phyloP scores from a whole-genome alignment of 1,284 basidiomycete species.

The Mrakiaceae sp. region DNA sequence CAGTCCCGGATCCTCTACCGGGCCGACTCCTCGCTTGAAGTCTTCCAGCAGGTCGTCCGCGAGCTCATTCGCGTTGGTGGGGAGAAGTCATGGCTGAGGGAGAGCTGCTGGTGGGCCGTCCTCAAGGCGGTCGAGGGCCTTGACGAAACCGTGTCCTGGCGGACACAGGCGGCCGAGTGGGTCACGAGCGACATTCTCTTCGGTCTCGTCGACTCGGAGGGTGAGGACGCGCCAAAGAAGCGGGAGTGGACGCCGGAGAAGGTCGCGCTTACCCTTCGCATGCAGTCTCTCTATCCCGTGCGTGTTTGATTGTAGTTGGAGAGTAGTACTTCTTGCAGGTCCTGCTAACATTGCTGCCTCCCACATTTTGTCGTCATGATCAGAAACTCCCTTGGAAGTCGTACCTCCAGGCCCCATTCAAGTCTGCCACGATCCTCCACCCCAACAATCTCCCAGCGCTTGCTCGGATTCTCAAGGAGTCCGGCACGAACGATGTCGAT shows the following conservation, averaged over 20 bases:
- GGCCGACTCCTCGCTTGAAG: constrained; percentile 46
- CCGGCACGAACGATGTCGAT: constrained; percentile 26
- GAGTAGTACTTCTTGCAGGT: no score
- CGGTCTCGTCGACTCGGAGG: constrained; percentile 39
- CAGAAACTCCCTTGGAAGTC: constrained; percentile 53
- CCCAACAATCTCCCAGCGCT: constrained; percentile 55
- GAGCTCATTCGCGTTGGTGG: constrained; percentile 61
- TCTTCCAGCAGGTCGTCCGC: constrained; percentile 53
- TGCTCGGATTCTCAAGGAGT: constrained; percentile 61
- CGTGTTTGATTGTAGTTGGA: constrained; percentile 16
- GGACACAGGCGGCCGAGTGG: constrained; percentile 39
- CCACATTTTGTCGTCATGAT: not conserved
- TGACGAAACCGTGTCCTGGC: constrained; percentile 20
- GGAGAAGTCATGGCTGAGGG: constrained; percentile 81
- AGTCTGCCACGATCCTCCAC: constrained; percentile 53
- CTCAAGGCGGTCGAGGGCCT: constrained; percentile 53
- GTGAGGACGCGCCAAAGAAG: constrained; percentile 40
- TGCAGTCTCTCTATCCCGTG: constrained; percentile 49
- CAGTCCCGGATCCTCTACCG: constrained; percentile 69
- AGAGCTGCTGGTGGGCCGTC: constrained; percentile 82
- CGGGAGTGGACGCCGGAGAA: constrained; percentile 76
- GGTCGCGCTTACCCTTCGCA: constrained; percentile 61
- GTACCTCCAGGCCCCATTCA: constrained; percentile 65
- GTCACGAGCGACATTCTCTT: constrained; percentile 37
- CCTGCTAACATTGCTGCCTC: no score